phyloP scores from a whole-genome alignment of 1,284 basidiomycete genomes.

The Amylostereum areolatum region DNA sequence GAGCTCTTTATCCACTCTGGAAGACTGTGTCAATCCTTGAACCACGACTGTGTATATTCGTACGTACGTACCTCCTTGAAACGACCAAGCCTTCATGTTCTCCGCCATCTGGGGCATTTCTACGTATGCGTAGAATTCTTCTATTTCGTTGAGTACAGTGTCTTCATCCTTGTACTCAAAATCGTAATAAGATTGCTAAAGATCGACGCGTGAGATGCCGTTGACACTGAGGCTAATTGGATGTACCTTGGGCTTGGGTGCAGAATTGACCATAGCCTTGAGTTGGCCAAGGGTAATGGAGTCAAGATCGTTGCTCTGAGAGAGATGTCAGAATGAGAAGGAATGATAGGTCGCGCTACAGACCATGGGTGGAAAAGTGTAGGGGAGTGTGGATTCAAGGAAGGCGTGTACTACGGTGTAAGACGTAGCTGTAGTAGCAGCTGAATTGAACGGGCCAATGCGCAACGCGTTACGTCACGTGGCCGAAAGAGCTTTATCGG shows the following conservation, averaged over 20 bases:
- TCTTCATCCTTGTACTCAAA: constrained; percentile 95
- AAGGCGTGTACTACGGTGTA: too few relatives aligned
- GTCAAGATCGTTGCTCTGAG: constrained; percentile 33
- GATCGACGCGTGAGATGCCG: constrained; percentile 10
- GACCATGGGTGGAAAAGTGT: too few relatives aligned
- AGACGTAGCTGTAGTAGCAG: too few relatives aligned
- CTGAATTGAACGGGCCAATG: too few relatives aligned
- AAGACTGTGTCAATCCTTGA: constrained; percentile 1
- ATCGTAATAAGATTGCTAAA: constrained; percentile 79
- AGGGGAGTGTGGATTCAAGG: too few relatives aligned
- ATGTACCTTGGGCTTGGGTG: constrained; percentile 66
- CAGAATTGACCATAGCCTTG: constrained; percentile 64
- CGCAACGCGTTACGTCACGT: too few relatives aligned
- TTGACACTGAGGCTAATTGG: constrained; percentile 1
- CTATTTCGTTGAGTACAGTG: constrained; percentile 91
- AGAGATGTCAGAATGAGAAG: too few relatives aligned
- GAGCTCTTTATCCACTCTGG: constrained; percentile 77
- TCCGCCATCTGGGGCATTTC: constrained; percentile 90
- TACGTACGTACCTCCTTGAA: constrained; percentile 55
- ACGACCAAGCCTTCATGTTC: constrained; percentile 86
- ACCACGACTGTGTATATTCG: constrained; percentile 1
- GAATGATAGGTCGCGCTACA: too few relatives aligned
- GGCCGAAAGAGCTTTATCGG: too few relatives aligned
- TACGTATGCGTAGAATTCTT: constrained; percentile 98
- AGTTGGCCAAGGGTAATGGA: constrained; percentile 81